These are phyloP conservation scores for Pelargonium cotyledonis DNA, from an alignment of 441 rosid species.

Conservation along the genomic window DNA sequence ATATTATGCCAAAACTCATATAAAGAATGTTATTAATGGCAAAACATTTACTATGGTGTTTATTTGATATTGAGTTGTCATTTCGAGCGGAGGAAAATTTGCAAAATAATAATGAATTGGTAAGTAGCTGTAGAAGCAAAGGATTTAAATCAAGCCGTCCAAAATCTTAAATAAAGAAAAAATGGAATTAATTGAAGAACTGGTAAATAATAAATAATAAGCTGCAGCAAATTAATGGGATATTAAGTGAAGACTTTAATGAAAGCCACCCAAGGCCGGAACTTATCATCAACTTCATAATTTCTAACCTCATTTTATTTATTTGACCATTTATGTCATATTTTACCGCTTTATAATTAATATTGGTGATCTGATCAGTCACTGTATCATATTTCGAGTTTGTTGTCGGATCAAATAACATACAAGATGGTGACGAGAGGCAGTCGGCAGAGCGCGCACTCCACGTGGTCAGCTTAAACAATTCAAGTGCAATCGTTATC, in stretches of 20 bases:
- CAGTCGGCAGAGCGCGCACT: no score
- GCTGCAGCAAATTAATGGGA: not conserved
- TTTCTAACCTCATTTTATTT: not conserved
- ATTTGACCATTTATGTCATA: not conserved
- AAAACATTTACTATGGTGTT: no score
- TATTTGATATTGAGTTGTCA: no score
- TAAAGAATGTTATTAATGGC: no score
- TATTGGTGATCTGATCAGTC: no score
- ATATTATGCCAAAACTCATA: no score
- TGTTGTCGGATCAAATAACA: no score
- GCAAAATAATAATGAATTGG: not conserved
- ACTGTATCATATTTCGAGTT: no score
- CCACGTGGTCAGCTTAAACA: no score
- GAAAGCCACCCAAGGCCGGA: constrained; percentile 5
- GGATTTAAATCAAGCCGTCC: constrained; percentile 1
- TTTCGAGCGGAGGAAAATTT: not conserved
- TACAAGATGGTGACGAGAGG: no score
- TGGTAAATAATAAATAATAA: not conserved
- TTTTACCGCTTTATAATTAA: not conserved
- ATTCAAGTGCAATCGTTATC: no score
- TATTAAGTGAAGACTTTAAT: constrained; percentile 3
- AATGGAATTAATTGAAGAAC: not conserved
- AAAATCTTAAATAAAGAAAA: not conserved
- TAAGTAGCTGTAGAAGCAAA: no score
- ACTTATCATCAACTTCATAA: not conserved